A percentile compares a stretch with the other conserved stretches of the same genome.
Evolutionary conservation across 768 basidiomycete genomes (phyloP).

Genomic region (Kwoniella mangroviensis): DNA sequence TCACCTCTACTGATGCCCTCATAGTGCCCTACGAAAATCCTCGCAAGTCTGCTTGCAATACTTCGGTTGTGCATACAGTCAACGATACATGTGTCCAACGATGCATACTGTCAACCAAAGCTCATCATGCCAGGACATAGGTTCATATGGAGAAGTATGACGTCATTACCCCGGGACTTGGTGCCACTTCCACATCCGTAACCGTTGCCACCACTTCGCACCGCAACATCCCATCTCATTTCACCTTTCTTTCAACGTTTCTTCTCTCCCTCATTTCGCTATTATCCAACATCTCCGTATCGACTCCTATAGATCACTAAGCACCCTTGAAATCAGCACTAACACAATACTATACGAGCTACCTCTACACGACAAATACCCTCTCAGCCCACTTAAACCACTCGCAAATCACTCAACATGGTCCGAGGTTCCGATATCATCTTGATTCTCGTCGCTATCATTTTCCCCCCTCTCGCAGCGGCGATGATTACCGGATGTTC

Average conservation of each 20-base stretch:
- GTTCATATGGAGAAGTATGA: too few relatives aligned
- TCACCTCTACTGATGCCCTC: too few relatives aligned
- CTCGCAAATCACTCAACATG: constrained; percentile 33
- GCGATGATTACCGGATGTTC: constrained; percentile 52
- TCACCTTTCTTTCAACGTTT: neutral
- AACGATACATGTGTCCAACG: too few relatives aligned
- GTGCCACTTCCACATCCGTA: constrained; percentile 3
- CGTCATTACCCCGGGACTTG: neutral
- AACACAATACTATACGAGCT: neutral
- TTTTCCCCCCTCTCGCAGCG: constrained; percentile 52
- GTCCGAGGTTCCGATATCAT: constrained; percentile 52
- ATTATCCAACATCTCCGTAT: neutral
- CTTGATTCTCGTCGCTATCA: constrained; percentile 55
- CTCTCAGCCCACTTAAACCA: neutral
- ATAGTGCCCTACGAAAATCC: too few relatives aligned
- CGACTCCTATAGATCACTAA: too few relatives aligned
- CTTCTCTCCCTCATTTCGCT: neutral
- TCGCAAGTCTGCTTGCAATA: too few relatives aligned
- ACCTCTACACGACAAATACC: neutral
- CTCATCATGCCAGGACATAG: too few relatives aligned
- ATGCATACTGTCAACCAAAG: too few relatives aligned
- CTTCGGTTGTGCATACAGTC: too few relatives aligned
- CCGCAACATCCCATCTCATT: neutral
- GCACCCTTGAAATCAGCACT: too few relatives aligned
- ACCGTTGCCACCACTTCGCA: neutral